Base-by-base conservation (phyloP, 176 grass and related monocot genomes). In the Elaeis guineensis region DNA sequence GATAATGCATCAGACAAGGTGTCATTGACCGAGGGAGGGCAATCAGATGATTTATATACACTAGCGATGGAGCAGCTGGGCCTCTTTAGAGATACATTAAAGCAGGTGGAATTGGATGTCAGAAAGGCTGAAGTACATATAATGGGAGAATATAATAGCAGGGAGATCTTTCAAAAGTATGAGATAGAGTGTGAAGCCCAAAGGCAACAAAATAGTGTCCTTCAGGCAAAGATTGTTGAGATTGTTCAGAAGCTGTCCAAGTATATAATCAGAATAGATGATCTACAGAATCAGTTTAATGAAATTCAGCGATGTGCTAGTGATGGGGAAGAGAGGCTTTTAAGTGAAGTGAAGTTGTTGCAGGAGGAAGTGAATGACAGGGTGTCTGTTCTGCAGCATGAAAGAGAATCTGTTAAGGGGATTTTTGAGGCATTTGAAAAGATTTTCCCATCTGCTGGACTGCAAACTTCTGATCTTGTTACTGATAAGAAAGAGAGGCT, bases 141-240 rank as follows among this genome's bases (percentile, higher is more conserved):
- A 63, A 52, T 49, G 0, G 69, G 82, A 51, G 67, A 84, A 54
- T 61, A 58, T 60, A 55, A 55, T 55, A 77, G 59, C 61, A 70
- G 59, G 72, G 69, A 84, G 49, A 49, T 75, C 56, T 71, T 32
- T 22, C 64, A 71, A 19, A 74, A 84, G 54, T 81, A 77, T 77
- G 63, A 76, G 58, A 65, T 48, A 9, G 67, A 80, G 64, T 63
- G 70, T 69, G 79, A 77, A 57, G 19, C n/a, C 58, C 81, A 80
- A 68, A 80, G 74, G 58, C 70, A 91, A 23, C 55, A 54, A 9
- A 69, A 58, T 64, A 21, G 55, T 51, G 22, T 65, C 72, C 62
- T 85, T 73, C 67, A 80, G 66, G 72, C 63, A 54, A 85, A 91
- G 69, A 82, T 97, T 69, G 75, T 78, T 79, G 92, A 60, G 15